These are phyloP conservation scores for Hawksworthiomyces lignivorus DNA, from an alignment of 2,329 filamentous ascomycete genomes.

Conservation along the genomic window DNA sequence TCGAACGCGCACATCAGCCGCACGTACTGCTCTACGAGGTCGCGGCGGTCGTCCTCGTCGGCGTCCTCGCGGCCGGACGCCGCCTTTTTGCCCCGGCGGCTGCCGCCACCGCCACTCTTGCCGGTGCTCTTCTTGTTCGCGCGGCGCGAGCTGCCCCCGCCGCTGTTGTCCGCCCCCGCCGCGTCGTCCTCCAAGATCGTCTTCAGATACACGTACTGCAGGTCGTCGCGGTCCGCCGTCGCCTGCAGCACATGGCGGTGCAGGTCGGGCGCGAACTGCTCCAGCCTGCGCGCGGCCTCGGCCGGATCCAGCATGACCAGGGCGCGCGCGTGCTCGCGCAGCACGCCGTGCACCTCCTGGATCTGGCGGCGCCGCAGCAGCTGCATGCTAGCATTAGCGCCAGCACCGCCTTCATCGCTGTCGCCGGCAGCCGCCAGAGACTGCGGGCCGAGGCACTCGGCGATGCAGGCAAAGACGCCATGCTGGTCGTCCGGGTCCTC, in stretches of 20 bases:
- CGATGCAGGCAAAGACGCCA: constrained; percentile 70
- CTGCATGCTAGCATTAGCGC: constrained; percentile 35
- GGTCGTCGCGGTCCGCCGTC: constrained; percentile 50
- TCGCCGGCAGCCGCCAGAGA: constrained; percentile 10
- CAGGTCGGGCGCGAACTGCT: constrained; percentile 52
- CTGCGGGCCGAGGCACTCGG: constrained; percentile 65
- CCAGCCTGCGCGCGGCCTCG: constrained; percentile 58
- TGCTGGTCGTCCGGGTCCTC: constrained; percentile 73
- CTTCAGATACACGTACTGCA: constrained; percentile 70
- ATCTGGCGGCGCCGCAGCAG: constrained; percentile 69
- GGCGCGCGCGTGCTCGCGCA: constrained; percentile 57
- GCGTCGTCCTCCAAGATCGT: constrained; percentile 61
- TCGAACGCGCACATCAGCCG: constrained; percentile 86
- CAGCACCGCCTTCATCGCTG: background rate
- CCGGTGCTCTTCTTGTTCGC: too few relatives aligned
- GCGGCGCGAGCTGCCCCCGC: background rate
- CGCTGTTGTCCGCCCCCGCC: background rate
- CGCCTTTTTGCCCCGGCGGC: background rate
- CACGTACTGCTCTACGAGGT: constrained; percentile 76
- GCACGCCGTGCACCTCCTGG: constrained; percentile 59
- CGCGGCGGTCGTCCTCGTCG: constrained; percentile 31
- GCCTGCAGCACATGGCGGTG: constrained; percentile 59
- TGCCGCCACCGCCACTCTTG: background rate
- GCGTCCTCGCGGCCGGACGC: constrained; percentile 22
- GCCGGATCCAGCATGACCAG: constrained; percentile 60